These are phyloP conservation scores for Calocybe indica DNA, from an alignment of 768 basidiomycete species.

Conservation along the genomic window DNA sequence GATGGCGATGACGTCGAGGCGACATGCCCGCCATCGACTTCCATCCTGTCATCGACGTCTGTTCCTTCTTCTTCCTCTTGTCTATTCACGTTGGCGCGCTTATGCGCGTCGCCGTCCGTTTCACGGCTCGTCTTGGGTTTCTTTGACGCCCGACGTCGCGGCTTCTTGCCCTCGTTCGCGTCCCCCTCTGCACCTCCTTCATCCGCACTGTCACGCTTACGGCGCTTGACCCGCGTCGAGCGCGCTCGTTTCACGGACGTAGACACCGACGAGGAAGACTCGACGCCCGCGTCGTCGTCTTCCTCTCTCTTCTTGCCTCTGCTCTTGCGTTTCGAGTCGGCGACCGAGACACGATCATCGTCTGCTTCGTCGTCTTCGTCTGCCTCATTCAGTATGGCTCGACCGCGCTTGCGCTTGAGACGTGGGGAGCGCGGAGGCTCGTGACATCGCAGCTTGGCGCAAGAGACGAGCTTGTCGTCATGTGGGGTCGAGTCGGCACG, in stretches of 20 bases:
- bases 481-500: slow-evolving; percentile 64
- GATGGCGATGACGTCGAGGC: not conserved
- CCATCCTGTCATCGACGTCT: slow-evolving; percentile 8
- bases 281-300: slow-evolving; percentile 5
- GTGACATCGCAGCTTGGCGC: slow-evolving; percentile 50
- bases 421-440: slow-evolving; percentile 26
- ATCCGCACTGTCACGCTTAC: too few species aligned
- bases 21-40: slow-evolving; percentile 9
- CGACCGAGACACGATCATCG: slow-evolving; percentile 1
- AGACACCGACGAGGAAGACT: slow-evolving; percentile 10
- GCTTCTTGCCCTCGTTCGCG: slow-evolving; percentile 12
- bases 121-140: slow-evolving; percentile 8
- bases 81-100: not conserved
- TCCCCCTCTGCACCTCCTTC: too few species aligned
- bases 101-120: not conserved
- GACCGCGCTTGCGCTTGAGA: slow-evolving; percentile 23
- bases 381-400: slow-evolving; percentile 9
- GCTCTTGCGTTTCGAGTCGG: slow-evolving; percentile 4
- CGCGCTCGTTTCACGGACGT: slow-evolving; percentile 8
- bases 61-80: slow-evolving; percentile 2
- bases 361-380: slow-evolving; percentile 10
- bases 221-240: too few species aligned
- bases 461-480: slow-evolving; percentile 65
- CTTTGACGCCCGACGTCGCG: slow-evolving; percentile 16
- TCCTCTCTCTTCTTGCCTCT: slow-evolving; percentile 3